A percentile compares a stretch with the other conserved stretches of the same genome.
Conservation (phyloP, 2,329 filamentous ascomycete species). For the Xylariaceae sp. region DNA sequence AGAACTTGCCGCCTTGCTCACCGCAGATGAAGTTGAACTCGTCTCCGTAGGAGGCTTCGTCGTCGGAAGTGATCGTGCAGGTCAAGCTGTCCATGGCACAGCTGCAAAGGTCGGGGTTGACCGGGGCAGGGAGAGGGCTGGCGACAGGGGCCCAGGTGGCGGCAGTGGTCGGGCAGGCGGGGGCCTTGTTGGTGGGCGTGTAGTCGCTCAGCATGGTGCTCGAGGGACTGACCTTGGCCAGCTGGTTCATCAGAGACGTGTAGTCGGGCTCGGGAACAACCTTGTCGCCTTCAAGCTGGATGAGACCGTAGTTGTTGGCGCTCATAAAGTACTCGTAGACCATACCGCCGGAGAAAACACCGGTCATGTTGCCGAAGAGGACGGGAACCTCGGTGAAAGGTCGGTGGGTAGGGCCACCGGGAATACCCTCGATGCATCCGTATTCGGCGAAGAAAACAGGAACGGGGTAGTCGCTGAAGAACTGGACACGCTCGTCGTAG, state of each 20-base stretch:
- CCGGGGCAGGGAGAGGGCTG: constrained; percentile 69
- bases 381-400: constrained; percentile 79
- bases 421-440: constrained; percentile 70
- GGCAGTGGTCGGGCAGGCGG: constrained; percentile 63
- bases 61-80: constrained; percentile 59
- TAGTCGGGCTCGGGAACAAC: constrained; percentile 71
- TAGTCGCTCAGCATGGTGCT: constrained; percentile 63
- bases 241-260: constrained; percentile 61
- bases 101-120: constrained; percentile 70
- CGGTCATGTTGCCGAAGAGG: constrained; percentile 77
- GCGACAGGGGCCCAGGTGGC: constrained; percentile 62
- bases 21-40: constrained; percentile 75
- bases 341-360: constrained; percentile 89
- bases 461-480: constrained; percentile 85
- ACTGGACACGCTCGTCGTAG: constrained; percentile 74
- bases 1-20: constrained; percentile 43
- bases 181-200: constrained; percentile 64
- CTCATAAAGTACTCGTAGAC: constrained; percentile 99
- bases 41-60: constrained; percentile 53
- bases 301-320: constrained; percentile 79
- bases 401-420: constrained; percentile 56
- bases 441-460: constrained; percentile 99
- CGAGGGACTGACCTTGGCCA: constrained; percentile 61
- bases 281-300: constrained; percentile 51
- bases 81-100: constrained; percentile 75